A percentile compares a stretch with the other conserved stretches of the same genome.
Conservation (phyloP, 2,329 filamentous ascomycete species). For the Fusarium begoniae region DNA sequence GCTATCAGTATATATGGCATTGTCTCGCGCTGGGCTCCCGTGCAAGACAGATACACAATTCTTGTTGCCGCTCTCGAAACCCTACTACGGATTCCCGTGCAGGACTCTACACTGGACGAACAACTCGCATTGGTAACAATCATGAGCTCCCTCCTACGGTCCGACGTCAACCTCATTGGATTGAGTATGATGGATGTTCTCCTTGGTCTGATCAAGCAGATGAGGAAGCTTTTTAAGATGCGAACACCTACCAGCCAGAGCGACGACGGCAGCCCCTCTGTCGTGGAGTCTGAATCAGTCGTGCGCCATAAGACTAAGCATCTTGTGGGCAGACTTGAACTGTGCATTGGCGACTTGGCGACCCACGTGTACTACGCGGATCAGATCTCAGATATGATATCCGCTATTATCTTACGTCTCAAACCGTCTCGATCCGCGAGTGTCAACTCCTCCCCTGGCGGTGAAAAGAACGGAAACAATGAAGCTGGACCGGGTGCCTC, state of each 20-base stretch:
- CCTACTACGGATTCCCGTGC: constrained; percentile 72
- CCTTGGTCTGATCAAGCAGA: constrained; percentile 83
- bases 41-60: constrained; percentile 93
- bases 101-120: constrained; percentile 75
- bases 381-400: constrained; percentile 94
- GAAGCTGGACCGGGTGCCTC: constrained; percentile 49
- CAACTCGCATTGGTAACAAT: constrained; percentile 81
- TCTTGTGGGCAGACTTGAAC: constrained; percentile 76
- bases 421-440: constrained; percentile 68
- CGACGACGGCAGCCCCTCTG: constrained; percentile 47
- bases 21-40: constrained; percentile 86
- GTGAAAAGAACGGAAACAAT: constrained; percentile 56
- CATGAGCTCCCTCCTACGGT: constrained; percentile 83
- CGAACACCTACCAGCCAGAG: constrained; percentile 50
- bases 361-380: constrained; percentile 98
- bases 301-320: constrained; percentile 63
- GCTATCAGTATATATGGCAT: constrained; percentile 83
- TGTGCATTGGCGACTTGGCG: constrained; percentile 88
- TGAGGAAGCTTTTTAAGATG: constrained; percentile 79
- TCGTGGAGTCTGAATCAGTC: constrained; percentile 46
- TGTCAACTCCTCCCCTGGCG: constrained; percentile 54
- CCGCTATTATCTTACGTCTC: constrained; percentile 79
- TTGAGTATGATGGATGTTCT: constrained; percentile 96
- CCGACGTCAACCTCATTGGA: constrained; percentile 92
- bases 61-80: constrained; percentile 83